Evolutionary conservation across 768 basidiomycete species (phyloP).

Genomic region (Pleurotus platypus): DNA sequence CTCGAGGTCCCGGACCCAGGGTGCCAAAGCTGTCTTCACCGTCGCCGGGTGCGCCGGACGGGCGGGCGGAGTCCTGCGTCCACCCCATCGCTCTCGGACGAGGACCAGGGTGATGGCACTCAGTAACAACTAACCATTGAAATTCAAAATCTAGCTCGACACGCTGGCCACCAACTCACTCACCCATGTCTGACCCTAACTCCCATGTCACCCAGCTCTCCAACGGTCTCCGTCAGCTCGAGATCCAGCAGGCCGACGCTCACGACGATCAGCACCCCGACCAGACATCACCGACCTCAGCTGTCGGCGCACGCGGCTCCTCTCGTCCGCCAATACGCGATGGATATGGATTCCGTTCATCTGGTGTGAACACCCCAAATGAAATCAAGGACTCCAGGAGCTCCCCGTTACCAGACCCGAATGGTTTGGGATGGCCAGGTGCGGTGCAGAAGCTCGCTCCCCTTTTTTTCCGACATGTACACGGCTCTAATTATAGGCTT

Average conservation of each 20-base stretch:
- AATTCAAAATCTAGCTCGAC: neutral
- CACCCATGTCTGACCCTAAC: constrained; percentile 1
- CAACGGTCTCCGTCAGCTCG: constrained; percentile 43
- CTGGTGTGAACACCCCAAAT: constrained; percentile 64
- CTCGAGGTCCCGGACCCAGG: neutral
- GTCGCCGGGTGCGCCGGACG: neutral
- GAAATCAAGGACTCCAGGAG: constrained; percentile 17
- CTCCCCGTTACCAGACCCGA: constrained; percentile 41
- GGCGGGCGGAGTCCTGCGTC: neutral
- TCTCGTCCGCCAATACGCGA: constrained; percentile 48
- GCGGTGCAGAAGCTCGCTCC: constrained; percentile 16
- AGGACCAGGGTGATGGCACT: constrained; percentile 5
- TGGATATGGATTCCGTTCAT: constrained; percentile 81
- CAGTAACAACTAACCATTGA: neutral
- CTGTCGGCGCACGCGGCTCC: neutral
- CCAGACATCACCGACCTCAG: neutral
- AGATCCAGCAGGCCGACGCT: constrained; percentile 23
- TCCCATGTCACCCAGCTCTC: constrained; percentile 39
- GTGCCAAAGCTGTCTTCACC: neutral
- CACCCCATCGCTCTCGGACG: neutral
- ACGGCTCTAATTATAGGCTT: constrained; percentile 4
- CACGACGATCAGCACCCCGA: neutral
- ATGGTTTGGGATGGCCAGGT: constrained; percentile 96
- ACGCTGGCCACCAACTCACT: neutral
- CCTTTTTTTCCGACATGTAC: neutral